A percentile compares a stretch with the other conserved stretches of the same genome.
These are phyloP conservation scores for Akanthomyces dipterigenus DNA, from an alignment of 2,329 filamentous ascomycete genomes.

Conservation along the genomic window DNA sequence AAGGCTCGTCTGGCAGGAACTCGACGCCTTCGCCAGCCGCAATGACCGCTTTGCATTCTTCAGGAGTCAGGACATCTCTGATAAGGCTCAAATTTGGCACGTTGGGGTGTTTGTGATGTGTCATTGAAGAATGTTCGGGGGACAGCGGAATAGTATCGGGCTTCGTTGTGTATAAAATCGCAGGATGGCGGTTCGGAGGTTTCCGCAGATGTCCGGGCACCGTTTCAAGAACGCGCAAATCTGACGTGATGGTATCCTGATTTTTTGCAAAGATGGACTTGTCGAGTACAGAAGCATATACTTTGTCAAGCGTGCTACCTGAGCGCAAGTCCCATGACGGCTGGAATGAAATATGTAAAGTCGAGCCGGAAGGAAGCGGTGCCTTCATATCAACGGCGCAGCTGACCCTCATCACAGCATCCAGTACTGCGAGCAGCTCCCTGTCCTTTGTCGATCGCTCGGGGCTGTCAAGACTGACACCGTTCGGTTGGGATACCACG, in stretches of 20 bases:
- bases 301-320: conserved; percentile 31
- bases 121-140: conserved; percentile 36
- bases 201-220: conserved; percentile 55
- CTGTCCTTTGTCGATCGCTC: conserved; percentile 40
- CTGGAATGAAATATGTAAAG: conserved; percentile 50
- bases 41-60: conserved; percentile 61
- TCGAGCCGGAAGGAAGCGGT: conserved; percentile 23
- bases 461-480: conserved; percentile 24
- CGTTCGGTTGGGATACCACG: conserved; percentile 51
- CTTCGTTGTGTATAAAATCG: conserved; percentile 55
- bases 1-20: conserved; percentile 61
- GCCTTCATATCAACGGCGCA: conserved; percentile 50
- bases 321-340: conserved; percentile 54
- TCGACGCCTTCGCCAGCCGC: conserved; percentile 58
- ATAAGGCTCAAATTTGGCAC: conserved; percentile 57
- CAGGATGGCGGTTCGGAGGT: conserved; percentile 61
- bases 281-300: conserved; percentile 54
- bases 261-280: conserved; percentile 42
- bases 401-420: conserved; percentile 57
- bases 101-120: conserved; percentile 51
- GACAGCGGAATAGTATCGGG: conserved; percentile 50
- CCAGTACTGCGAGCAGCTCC: conserved; percentile 54
- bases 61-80: conserved; percentile 50
- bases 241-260: conserved; percentile 29
- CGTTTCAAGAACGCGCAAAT: conserved; percentile 54